Evolutionary conservation across 352 stramenopile species (phyloP), one percentile per base, ranked within the genome.

Genomic region (Phytopythium ostracodes): DNA sequence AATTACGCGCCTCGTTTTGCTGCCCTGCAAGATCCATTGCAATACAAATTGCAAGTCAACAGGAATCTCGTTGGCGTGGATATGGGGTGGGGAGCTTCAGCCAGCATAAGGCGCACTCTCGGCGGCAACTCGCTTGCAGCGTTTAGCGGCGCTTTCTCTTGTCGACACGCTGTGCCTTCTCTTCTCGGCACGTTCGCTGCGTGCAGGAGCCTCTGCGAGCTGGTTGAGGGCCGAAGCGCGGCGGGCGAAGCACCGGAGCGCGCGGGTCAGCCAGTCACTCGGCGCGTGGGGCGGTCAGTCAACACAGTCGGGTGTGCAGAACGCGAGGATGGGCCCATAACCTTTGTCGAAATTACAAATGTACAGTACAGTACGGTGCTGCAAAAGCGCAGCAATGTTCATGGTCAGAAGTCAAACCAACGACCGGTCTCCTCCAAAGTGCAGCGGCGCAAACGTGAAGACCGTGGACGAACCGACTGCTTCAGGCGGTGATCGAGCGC

Each of bases 11-110:
- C 18, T 27, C 24, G 24, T 33, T n/a, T n/a, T 18, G 54, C 17
- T 51, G 24, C 54, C 54, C 54, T 60, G 24, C 54, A 60, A 60
- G 54, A 60, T 60, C 54, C 54, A 38, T 40, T 6, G n/a, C 22
- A 46, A 60, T 60, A 60, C 36, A 40, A 29, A 42, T 15, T 12
- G 4, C 24, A 35, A 60, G 54, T 24, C 2, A 4, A 7, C 1
- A 7, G 22, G 54, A 60, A 60, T 60, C 54, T 60, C 38, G 20
- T 27, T 17, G 29, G 50, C 9, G 50, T 38, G 11, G 35, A 50
- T n/a, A n/a, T 50, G 54, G n/a, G 24, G 18, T 12, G 42, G 42
- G n/a, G 18, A 24, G 42, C 42, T 49, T 49, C 42, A 49, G 42
- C 40, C 46, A 52, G 46, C n/a, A 24, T 0, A 14, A 55, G 49